phyloP scores from a whole-genome alignment of 2,329 filamentous ascomycete species.

The Mariannaea elegans region DNA sequence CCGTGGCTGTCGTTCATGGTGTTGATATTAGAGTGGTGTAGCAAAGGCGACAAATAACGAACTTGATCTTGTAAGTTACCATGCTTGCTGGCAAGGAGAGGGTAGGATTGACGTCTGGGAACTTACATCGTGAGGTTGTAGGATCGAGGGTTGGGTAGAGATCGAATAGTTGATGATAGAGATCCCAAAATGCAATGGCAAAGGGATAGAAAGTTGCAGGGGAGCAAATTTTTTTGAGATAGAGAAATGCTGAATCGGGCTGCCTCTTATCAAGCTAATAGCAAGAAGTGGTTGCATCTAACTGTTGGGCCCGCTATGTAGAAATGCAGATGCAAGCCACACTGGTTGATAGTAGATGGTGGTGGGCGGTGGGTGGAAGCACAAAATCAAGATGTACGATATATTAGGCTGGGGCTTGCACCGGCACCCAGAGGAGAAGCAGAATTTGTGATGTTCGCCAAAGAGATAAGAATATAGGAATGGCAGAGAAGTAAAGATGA shows the following conservation, averaged over 20 bases:
- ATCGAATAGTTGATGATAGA: neutral
- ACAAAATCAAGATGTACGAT: too few species aligned
- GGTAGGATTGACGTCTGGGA: neutral
- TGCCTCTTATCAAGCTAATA: neutral
- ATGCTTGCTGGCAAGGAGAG: neutral
- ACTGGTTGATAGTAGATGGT: neutral
- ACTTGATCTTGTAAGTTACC: neutral
- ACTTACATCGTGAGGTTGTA: neutral
- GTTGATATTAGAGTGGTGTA: neutral
- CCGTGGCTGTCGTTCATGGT: conserved; percentile 9
- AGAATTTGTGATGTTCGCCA: too few species aligned
- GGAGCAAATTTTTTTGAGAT: neutral
- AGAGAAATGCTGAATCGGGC: neutral
- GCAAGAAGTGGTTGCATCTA: conserved; percentile 6
- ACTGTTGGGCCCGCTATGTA: neutral
- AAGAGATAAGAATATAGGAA: too few species aligned
- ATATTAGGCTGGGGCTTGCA: too few species aligned
- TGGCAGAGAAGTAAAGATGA: too few species aligned
- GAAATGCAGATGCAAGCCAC: neutral
- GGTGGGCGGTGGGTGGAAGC: too few species aligned
- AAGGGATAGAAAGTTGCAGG: neutral
- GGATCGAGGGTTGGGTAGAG: neutral
- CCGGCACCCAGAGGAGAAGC: too few species aligned
- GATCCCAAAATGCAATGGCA: too few species aligned
- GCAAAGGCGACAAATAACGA: neutral